phyloP scores from a whole-genome alignment of 768 basidiomycete genomes.

The Termitomyces sp. region DNA sequence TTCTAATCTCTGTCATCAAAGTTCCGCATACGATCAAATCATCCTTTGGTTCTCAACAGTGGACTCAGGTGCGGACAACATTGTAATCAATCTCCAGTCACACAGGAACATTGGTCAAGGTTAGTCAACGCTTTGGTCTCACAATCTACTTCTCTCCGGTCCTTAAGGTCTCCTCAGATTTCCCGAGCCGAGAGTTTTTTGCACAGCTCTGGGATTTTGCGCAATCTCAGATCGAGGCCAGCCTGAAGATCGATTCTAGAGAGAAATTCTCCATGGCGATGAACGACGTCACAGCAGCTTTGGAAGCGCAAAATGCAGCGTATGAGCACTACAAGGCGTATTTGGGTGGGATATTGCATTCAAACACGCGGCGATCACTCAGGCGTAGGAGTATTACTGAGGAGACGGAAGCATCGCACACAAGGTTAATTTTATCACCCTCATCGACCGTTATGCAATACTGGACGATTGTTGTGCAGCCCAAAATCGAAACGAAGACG shows the following conservation, averaged over 20 bases:
- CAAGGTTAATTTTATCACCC: conserved; percentile 27
- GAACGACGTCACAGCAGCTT: conserved; percentile 23
- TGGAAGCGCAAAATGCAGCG: conserved; percentile 25
- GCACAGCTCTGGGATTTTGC: conserved; percentile 41
- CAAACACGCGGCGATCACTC: conserved; percentile 36
- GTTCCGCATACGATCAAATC: conserved; percentile 34
- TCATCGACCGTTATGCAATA: background rate
- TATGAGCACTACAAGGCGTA: conserved; percentile 28
- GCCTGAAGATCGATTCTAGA: conserved; percentile 3
- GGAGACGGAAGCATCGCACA: conserved; percentile 29
- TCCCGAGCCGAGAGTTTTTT: conserved; percentile 42
- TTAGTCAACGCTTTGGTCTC: conserved; percentile 14
- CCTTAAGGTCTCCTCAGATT: conserved; percentile 22
- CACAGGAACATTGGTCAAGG: conserved; percentile 41
- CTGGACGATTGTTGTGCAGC: conserved; percentile 12
- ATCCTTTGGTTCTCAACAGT: conserved; percentile 33
- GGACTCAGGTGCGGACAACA: conserved; percentile 23
- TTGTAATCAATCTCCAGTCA: conserved; percentile 35
- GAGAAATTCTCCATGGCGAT: conserved; percentile 22
- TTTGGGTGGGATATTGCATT: conserved; percentile 31
- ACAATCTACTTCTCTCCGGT: background rate
- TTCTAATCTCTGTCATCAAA: conserved; percentile 15
- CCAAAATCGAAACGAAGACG: conserved; percentile 37
- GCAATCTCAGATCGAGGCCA: conserved; percentile 22
- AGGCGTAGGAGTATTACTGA: conserved; percentile 41